Conservation (phyloP, 768 basidiomycete species). For the Termitomyces sp. region DNA sequence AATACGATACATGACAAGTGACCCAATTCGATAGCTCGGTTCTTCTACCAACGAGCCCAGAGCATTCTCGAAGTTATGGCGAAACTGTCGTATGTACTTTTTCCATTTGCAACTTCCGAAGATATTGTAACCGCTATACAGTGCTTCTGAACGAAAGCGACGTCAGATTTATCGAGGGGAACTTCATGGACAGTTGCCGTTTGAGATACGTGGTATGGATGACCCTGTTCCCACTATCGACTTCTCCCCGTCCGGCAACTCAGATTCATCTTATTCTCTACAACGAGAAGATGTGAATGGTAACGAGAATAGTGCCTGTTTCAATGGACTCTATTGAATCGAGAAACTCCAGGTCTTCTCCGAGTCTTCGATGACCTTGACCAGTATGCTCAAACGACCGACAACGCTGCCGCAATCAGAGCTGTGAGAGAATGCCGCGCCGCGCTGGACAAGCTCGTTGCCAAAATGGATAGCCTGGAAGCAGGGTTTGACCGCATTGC, state of each 20-base stretch:
- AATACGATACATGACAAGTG: not conserved
- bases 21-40: slow-evolving; percentile 43
- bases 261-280: slow-evolving; percentile 59
- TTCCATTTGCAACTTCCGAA: not conserved
- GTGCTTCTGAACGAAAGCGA: slow-evolving; percentile 73
- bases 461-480: slow-evolving; percentile 76
- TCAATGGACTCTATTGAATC: slow-evolving; percentile 7
- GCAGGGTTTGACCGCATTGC: slow-evolving; percentile 81
- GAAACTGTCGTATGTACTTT: slow-evolving; percentile 67
- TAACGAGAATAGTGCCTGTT: slow-evolving; percentile 25
- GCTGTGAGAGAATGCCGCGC: slow-evolving; percentile 59
- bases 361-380: slow-evolving; percentile 63
- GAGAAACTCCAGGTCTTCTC: slow-evolving; percentile 43
- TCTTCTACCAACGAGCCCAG: slow-evolving; percentile 78
- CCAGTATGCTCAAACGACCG: slow-evolving; percentile 38
- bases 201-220: slow-evolving; percentile 76
- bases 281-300: slow-evolving; percentile 72
- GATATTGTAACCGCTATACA: slow-evolving; percentile 28
- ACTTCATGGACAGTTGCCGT: slow-evolving; percentile 81
- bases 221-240: slow-evolving; percentile 76
- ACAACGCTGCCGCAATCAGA: slow-evolving; percentile 38
- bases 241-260: slow-evolving; percentile 64
- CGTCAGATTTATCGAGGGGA: slow-evolving; percentile 84
- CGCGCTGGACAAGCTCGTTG: slow-evolving; percentile 62
- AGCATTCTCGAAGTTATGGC: slow-evolving; percentile 83